Base-by-base conservation (phyloP, 2,329 filamentous ascomycete genomes). In the Colletotrichum chlorophyti region DNA sequence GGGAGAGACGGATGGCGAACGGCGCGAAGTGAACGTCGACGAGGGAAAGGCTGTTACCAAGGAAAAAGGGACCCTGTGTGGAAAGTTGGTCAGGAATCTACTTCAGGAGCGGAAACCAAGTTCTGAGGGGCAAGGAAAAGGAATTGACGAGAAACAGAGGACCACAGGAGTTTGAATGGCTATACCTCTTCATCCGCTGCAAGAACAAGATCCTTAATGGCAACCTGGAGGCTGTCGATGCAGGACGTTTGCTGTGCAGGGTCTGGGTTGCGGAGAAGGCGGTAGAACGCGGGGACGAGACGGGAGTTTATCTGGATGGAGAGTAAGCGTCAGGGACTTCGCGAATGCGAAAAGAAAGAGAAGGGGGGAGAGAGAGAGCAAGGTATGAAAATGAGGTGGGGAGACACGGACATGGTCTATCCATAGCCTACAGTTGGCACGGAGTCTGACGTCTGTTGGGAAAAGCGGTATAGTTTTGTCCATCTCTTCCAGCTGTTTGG, bases 401-500 rank as follows among this genome's bases (percentile, higher is more conserved):
- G 6, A 32, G 12, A n/a, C 15, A 41, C 83, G 72, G 74, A 91
- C 87, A 76, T 95, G 91, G 64, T 94, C 89, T 23, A 86, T 82
- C 92, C 92, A 96, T 9, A 95, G 74, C 38, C 92, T 85, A 58
- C 86, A 91, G 53, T 90, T 85, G 2, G 93, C 92, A 64, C 87
- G 86, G 12, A 86, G 72, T 66, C 89, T 87, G 2, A 90, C 79
- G 66, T 82, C 82, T 1, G 79, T 76, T 1, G 91, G 91, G 24
- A 93, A 78, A 7, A 96, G 76, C 6, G 84, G 73, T 5, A 81
- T 76, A 1, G 84, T 84, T 23, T 79, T 71, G 27, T 84, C 79
- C 24, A 91, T 74, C 66, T 96, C 93, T 68, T 96, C 92, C 31
- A 95, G 82, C 85, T 89, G 34, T 23, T 10, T 6, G 24, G 15